Conservation (phyloP, 345 rosid species). For the Erodium maritimum region DNA sequence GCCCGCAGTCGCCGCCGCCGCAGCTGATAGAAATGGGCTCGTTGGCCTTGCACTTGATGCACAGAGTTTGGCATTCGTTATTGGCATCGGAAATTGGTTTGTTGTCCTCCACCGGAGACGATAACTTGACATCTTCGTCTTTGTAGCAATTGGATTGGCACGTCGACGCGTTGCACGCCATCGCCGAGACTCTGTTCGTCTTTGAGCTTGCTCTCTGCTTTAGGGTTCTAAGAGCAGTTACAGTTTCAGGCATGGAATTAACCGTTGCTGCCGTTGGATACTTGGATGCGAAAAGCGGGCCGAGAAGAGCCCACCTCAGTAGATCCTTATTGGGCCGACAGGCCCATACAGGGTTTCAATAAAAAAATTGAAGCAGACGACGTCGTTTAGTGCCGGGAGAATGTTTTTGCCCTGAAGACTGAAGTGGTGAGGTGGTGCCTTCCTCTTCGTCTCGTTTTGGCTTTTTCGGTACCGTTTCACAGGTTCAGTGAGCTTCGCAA, state of each 20-base stretch:
- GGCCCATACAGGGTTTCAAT: neutral
- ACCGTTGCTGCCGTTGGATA: no score
- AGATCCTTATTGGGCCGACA: neutral
- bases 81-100: no score
- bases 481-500: no score
- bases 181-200: constrained; percentile 4
- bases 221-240: neutral
- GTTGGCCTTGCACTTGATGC: constrained; percentile 67
- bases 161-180: constrained; percentile 62
- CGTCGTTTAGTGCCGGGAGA: no score
- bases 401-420: no score
- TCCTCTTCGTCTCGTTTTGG: no score
- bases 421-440: no score
- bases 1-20: constrained; percentile 34
- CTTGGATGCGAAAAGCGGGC: no score
- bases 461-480: no score
- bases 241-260: neutral
- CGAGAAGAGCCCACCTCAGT: neutral
- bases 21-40: constrained; percentile 31
- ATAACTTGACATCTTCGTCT: constrained; percentile 8
- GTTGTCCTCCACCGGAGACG: no score
- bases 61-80: constrained; percentile 14
- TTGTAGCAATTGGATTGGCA: constrained; percentile 52
- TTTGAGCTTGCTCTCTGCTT: neutral
- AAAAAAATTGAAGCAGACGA: no score